These are phyloP conservation scores for Phytophthora cactorum DNA, from an alignment of 352 stramenopile species.

Conservation along the genomic window DNA sequence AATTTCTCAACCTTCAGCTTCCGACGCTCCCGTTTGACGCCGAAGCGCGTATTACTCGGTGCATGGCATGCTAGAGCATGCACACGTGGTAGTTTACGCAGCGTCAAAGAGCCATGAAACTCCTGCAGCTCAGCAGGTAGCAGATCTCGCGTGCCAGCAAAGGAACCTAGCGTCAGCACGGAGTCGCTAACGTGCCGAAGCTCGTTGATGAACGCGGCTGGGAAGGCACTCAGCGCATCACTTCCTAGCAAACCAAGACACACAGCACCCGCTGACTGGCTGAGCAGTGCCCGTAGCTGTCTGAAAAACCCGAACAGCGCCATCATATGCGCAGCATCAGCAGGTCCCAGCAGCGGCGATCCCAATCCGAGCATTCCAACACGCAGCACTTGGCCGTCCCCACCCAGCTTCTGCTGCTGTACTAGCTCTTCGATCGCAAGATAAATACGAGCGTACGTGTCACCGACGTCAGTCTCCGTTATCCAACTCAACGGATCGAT, in stretches of 20 bases:
- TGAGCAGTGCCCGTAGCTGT: constrained; percentile 35
- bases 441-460: constrained; percentile 44
- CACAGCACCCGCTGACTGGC: constrained; percentile 30
- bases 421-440: constrained; percentile 30
- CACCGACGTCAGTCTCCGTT: background rate
- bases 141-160: constrained; percentile 61
- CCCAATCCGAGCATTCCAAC: constrained; percentile 53
- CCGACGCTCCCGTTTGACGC: constrained; percentile 67
- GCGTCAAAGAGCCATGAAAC: constrained; percentile 62
- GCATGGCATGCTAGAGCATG: constrained; percentile 64
- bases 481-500: constrained; percentile 31
- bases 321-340: constrained; percentile 45
- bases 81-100: constrained; percentile 65
- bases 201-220: constrained; percentile 46
- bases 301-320: constrained; percentile 51
- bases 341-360: constrained; percentile 44
- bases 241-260: constrained; percentile 34
- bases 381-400: constrained; percentile 41
- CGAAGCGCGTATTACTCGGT: constrained; percentile 61
- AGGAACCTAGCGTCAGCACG: constrained; percentile 64
- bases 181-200: constrained; percentile 63
- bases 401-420: constrained; percentile 8
- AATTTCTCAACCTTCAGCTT: constrained; percentile 87
- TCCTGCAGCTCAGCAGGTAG: constrained; percentile 64
- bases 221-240: constrained; percentile 32